Evolutionary conservation across 73 alveolate species (phyloP).

Genomic region (Blepharisma stoltei): DNA sequence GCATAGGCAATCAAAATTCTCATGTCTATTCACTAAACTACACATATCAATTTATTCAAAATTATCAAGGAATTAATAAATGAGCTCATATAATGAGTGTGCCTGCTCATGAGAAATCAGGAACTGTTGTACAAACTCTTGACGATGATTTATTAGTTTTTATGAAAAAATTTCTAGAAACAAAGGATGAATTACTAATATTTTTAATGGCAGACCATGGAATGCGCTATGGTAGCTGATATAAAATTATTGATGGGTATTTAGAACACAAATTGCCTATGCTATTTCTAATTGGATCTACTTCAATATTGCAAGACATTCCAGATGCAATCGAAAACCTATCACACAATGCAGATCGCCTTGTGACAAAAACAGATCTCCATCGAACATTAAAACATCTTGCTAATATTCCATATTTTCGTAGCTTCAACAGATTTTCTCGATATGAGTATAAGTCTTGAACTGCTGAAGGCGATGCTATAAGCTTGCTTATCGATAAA

Average conservation of each 20-base stretch:
- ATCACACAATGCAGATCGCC: slow-evolving; percentile 5
- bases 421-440: background rate
- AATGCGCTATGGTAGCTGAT: background rate
- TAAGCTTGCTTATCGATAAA: too few relatives aligned
- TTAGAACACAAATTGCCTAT: background rate
- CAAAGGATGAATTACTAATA: background rate
- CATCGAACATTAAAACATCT: background rate
- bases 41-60: background rate
- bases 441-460: too few relatives aligned
- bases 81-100: background rate
- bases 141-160: background rate
- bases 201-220: slow-evolving; percentile 25
- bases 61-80: slow-evolving; percentile 4
- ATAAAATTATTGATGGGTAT: background rate
- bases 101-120: slow-evolving; percentile 10
- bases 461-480: too few relatives aligned
- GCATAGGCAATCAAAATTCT: background rate
- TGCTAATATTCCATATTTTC: background rate
- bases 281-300: background rate
- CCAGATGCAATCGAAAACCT: background rate
- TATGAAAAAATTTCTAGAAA: background rate
- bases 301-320: background rate
- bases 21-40: background rate
- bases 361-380: background rate
- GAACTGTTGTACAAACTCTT: background rate